Evolutionary conservation across 1,139 yeast species (phyloP).

Genomic region (Groenewaldozyma sp.): DNA sequence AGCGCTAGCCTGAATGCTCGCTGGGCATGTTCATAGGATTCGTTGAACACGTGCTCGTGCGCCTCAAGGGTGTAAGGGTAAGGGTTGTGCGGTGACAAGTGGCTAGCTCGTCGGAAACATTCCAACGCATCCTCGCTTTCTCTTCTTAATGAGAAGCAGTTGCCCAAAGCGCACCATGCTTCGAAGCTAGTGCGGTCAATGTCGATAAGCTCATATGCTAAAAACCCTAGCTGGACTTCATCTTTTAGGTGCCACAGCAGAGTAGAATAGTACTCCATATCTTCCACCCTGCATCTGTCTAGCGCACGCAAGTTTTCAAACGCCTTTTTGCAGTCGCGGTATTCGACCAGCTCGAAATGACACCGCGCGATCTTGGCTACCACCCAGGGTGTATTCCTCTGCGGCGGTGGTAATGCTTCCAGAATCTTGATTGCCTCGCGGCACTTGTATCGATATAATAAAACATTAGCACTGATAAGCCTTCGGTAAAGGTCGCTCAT

Average conservation of each 20-base stretch:
- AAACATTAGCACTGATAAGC: constrained; percentile 58
- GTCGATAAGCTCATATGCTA: constrained; percentile 75
- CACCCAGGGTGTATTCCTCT: constrained; percentile 78
- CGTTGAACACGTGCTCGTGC: constrained; percentile 82
- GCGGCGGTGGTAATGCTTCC: constrained; percentile 52
- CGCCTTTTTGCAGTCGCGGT: constrained; percentile 60
- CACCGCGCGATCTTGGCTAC: constrained; percentile 68
- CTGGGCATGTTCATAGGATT: constrained; percentile 84
- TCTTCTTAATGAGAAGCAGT: constrained; percentile 69
- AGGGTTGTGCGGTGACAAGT: constrained; percentile 61
- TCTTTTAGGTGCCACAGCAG: constrained; percentile 87
- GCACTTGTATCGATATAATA: constrained; percentile 64
- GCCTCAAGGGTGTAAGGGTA: constrained; percentile 93
- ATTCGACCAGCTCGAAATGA: constrained; percentile 82
- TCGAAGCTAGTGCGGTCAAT: constrained; percentile 59
- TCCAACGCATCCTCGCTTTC: constrained; percentile 89
- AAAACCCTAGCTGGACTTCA: constrained; percentile 66
- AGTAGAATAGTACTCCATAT: constrained; percentile 89
- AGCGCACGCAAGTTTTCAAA: constrained; percentile 53
- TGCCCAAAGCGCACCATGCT: constrained; percentile 91
- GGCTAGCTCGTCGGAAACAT: constrained; percentile 75
- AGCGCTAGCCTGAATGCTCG: constrained; percentile 76
- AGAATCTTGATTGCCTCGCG: constrained; percentile 68
- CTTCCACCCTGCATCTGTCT: constrained; percentile 76
- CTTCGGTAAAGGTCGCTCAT: constrained; percentile 45